A percentile compares a stretch with the other conserved stretches of the same genome.
These are phyloP conservation scores for Paspalum notatum DNA, from an alignment of 176 grass and related monocot genomes.

Conservation along the genomic window DNA sequence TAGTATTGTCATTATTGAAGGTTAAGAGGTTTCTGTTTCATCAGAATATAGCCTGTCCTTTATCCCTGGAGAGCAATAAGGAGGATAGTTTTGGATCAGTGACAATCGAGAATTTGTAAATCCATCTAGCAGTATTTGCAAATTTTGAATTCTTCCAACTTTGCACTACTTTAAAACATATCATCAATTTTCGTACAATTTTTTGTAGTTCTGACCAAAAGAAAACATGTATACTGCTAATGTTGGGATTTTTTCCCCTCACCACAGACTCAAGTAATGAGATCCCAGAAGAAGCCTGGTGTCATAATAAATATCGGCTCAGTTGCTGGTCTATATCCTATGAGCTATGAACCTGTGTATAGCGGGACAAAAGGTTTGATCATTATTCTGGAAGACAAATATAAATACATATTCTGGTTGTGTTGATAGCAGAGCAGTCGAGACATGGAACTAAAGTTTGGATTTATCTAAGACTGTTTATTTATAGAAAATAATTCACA, in stretches of 20 bases:
- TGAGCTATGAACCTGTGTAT: conserved; percentile 66
- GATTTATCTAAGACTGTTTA: not conserved
- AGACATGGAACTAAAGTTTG: not conserved
- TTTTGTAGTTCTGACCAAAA: not conserved
- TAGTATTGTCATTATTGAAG: not conserved
- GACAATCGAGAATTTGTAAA: not conserved
- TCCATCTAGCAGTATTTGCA: not conserved
- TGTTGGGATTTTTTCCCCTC: conserved; percentile 25
- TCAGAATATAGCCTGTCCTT: not conserved
- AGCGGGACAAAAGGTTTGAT: conserved; percentile 72
- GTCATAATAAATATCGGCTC: conserved; percentile 86
- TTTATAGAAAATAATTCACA: not conserved
- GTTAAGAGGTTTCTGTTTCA: not conserved
- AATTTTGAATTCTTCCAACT: conserved; percentile 8
- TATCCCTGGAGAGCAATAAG: conserved; percentile 3
- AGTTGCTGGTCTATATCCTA: conserved; percentile 69
- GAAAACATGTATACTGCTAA: not conserved
- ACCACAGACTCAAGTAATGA: conserved; percentile 74
- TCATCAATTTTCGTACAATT: not conserved
- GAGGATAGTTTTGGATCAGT: not conserved
- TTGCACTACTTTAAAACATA: not conserved
- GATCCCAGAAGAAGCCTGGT: conserved; percentile 63
- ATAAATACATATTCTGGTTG: not conserved
- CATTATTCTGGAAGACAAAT: not conserved
- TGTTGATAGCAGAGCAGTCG: not conserved